phyloP scores from a whole-genome alignment of 2,329 filamentous ascomycete species.

The Microsporum ferrugineum region DNA sequence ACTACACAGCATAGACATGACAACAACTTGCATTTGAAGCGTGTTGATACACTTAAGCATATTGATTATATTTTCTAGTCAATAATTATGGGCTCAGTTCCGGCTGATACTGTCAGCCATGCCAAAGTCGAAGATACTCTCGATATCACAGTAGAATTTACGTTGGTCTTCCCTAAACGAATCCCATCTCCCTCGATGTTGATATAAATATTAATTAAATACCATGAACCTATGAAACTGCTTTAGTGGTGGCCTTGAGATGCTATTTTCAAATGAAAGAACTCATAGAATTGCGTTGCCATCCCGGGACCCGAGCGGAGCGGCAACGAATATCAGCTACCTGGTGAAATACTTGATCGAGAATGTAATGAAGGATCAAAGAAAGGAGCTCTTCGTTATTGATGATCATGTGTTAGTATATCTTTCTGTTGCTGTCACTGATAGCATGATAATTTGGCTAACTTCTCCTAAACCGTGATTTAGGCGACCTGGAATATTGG shows the following conservation, averaged over 20 bases:
- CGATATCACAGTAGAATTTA: constrained; percentile 60
- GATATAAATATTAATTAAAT: not conserved
- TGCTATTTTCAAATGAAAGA: constrained; percentile 77
- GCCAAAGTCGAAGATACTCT: not conserved
- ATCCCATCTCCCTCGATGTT: not conserved
- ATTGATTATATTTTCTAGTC: not conserved
- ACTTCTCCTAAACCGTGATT: constrained; percentile 17
- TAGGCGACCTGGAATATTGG: constrained; percentile 88
- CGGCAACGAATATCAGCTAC: constrained; percentile 57
- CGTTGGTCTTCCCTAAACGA: constrained; percentile 37
- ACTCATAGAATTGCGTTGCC: constrained; percentile 62
- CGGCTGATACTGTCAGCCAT: constrained; percentile 14
- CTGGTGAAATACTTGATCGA: constrained; percentile 70
- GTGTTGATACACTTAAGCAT: not conserved
- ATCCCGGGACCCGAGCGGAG: constrained; percentile 46
- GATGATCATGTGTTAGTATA: constrained; percentile 71
- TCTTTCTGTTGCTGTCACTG: not conserved
- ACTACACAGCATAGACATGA: not conserved
- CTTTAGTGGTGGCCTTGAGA: constrained; percentile 74
- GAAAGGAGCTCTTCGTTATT: constrained; percentile 81
- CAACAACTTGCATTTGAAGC: not conserved
- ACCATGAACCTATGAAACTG: not conserved
- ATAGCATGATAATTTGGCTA: constrained; percentile 7
- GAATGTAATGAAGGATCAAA: constrained; percentile 70
- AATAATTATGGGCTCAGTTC: constrained; percentile 24